Evolutionary conservation across 2,329 filamentous ascomycete species (phyloP).

Genomic region (Helotiales sp.): DNA sequence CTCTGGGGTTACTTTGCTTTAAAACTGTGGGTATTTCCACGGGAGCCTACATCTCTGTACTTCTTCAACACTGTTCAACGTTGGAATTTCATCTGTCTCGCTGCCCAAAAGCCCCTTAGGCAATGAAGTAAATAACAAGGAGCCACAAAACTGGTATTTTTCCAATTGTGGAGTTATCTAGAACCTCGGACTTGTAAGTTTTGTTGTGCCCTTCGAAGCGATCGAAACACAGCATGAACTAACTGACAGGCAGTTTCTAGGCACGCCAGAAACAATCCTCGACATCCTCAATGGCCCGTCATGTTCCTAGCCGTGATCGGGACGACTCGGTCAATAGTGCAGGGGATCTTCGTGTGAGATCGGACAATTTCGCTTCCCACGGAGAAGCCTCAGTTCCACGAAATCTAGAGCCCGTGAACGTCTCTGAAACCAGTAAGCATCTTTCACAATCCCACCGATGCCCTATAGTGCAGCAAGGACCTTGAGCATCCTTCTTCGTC

Average conservation of each 20-base stretch:
- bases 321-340: no score
- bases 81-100: neutral
- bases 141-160: neutral
- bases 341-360: no score
- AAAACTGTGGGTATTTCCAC: neutral
- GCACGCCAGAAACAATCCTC: no score
- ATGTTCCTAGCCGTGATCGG: neutral
- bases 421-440: no score
- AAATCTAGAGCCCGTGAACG: no score
- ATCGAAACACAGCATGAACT: neutral
- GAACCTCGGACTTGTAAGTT: neutral
- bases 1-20: neutral
- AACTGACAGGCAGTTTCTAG: neutral
- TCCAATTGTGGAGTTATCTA: neutral
- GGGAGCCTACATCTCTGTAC: neutral
- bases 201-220: no score
- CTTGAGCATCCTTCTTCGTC: no score
- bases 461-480: no score
- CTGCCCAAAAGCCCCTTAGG: neutral
- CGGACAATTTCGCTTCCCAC: no score
- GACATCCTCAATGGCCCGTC: neutral
- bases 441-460: no score
- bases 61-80: neutral
- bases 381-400: no score
- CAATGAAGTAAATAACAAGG: neutral